phyloP scores from a whole-genome alignment of 352 stramenopile genomes.

The Sclerospora graminicola region DNA sequence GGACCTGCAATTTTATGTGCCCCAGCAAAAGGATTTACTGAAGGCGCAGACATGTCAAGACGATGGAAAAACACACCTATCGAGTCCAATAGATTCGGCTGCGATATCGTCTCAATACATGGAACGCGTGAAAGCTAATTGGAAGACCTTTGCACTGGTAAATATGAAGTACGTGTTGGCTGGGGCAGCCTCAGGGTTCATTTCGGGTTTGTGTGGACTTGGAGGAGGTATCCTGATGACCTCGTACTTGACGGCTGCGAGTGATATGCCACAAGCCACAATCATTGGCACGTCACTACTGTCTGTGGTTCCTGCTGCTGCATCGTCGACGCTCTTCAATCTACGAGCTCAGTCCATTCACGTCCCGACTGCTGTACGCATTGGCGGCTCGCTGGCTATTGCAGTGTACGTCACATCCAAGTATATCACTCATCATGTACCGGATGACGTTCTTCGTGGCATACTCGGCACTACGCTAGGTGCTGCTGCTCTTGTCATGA shows the following conservation, averaged over 20 bases:
- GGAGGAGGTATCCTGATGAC: slow-evolving; percentile 82
- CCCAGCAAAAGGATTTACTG: slow-evolving; percentile 22
- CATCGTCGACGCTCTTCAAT: slow-evolving; percentile 77
- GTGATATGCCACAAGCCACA: slow-evolving; percentile 73
- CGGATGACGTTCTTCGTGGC: slow-evolving; percentile 58
- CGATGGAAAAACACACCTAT: slow-evolving; percentile 5
- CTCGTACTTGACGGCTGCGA: slow-evolving; percentile 73
- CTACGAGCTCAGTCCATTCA: slow-evolving; percentile 71
- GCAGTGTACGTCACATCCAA: slow-evolving; percentile 76
- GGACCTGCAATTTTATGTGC: slow-evolving; percentile 72
- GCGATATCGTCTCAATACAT: slow-evolving; percentile 30
- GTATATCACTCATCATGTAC: slow-evolving; percentile 70
- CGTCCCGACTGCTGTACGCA: slow-evolving; percentile 49
- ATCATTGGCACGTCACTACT: slow-evolving; percentile 82
- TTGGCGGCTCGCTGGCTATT: slow-evolving; percentile 51
- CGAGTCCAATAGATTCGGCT: slow-evolving; percentile 10
- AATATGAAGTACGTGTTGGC: slow-evolving; percentile 76
- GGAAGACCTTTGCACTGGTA: slow-evolving; percentile 30
- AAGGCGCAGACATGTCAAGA: slow-evolving; percentile 3
- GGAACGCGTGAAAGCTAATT: slow-evolving; percentile 29
- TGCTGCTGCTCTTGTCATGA: slow-evolving; percentile 70
- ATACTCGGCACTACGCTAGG: slow-evolving; percentile 64
- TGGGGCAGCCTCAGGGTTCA: slow-evolving; percentile 64
- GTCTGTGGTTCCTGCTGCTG: slow-evolving; percentile 68
- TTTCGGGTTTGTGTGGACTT: slow-evolving; percentile 74